Percentiles rank a stretch among this genome's conserved stretches.
phyloP scores from a whole-genome alignment of 192 early-diverging fungal species.

The Linnemannia elongata region DNA sequence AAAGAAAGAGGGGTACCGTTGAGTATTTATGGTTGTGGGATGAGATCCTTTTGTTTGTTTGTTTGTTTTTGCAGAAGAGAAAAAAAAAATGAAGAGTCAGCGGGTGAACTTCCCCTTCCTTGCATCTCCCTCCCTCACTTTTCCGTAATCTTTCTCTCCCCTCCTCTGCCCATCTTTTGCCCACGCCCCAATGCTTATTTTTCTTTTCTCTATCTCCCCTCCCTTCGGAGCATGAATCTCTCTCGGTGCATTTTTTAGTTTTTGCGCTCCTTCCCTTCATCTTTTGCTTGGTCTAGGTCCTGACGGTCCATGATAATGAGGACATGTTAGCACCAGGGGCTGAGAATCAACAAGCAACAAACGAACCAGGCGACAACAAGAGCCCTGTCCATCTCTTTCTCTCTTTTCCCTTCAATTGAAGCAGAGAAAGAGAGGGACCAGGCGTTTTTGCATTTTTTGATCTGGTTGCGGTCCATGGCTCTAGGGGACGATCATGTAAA shows the following conservation, averaged over 20 bases:
- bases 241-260: not conserved
- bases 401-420: not conserved
- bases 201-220: not conserved
- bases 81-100: not conserved
- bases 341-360: not conserved
- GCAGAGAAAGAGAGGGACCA: not conserved
- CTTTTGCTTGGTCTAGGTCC: not conserved
- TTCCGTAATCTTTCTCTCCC: not conserved
- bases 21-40: conserved; percentile 1
- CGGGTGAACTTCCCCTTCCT: not conserved
- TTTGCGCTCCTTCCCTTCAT: not conserved
- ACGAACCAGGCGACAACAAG: not conserved
- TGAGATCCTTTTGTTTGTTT: not conserved
- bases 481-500: not conserved
- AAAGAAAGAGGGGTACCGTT: not conserved
- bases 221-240: conserved; percentile 1
- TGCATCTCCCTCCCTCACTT: not conserved
- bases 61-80: not conserved
- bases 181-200: not conserved
- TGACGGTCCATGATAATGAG: not conserved
- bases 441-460: not conserved
- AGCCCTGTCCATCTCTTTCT: not conserved
- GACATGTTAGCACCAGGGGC: conserved; percentile 4
- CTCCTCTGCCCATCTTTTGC: not conserved
- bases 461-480: not conserved